A percentile compares a stretch with the other conserved stretches of the same genome.
Evolutionary conservation across 768 basidiomycete genomes (phyloP).

Genomic region (Mycena latifolia): DNA sequence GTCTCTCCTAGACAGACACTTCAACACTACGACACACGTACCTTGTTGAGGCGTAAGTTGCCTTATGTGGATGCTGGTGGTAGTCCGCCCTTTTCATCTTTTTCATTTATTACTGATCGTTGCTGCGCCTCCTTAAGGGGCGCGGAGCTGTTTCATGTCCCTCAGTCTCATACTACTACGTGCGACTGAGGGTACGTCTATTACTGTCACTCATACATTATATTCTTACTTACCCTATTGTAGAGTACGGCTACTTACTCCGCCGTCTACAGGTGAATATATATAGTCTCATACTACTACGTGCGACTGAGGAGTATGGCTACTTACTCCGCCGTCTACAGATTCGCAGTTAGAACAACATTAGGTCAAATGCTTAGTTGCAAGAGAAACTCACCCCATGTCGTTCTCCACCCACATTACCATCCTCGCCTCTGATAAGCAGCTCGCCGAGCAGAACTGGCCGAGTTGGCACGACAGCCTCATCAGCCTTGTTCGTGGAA

Average conservation of each 20-base stretch:
- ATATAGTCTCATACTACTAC: background rate
- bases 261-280: slow-evolving; percentile 1
- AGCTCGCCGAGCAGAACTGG: background rate
- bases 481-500: background rate
- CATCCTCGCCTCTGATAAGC: background rate
- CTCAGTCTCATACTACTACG: background rate
- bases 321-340: slow-evolving; percentile 6
- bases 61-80: too few relatives aligned
- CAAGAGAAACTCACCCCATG: slow-evolving; percentile 1
- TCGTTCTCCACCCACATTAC: background rate
- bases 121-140: background rate
- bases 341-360: slow-evolving; percentile 2
- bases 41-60: too few relatives aligned
- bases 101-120: too few relatives aligned
- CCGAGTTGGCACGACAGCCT: background rate
- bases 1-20: too few relatives aligned
- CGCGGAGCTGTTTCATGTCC: background rate
- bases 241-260: background rate
- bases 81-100: too few relatives aligned
- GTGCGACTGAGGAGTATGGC: background rate
- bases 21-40: too few relatives aligned
- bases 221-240: background rate
- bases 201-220: background rate
- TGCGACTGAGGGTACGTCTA: slow-evolving; percentile 1
- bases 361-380: background rate